Conservation (phyloP, 306 rosid species). For the Benincasa hispida region DNA sequence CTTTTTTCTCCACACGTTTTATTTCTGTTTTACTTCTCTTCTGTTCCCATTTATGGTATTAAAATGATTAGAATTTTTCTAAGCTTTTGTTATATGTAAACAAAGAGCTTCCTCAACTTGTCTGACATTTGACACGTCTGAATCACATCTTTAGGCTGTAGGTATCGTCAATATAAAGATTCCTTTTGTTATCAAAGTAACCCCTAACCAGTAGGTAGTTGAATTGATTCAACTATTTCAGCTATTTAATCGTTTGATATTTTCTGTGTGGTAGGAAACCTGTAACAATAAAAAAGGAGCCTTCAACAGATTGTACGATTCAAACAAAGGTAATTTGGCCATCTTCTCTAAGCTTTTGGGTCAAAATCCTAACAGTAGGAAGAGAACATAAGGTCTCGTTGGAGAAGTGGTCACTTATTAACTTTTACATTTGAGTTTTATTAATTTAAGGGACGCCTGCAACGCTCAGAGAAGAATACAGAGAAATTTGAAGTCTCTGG, state of each 20-base stretch:
- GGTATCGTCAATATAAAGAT: not conserved
- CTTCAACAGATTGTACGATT: constrained; percentile 13
- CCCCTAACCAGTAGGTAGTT: not conserved
- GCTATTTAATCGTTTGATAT: constrained; percentile 5
- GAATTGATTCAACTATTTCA: not conserved
- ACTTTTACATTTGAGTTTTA: constrained; percentile 12
- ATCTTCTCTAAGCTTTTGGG: constrained; percentile 5
- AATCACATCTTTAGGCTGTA: not conserved
- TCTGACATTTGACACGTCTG: not conserved
- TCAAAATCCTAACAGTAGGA: not conserved
- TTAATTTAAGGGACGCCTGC: constrained; percentile 30
- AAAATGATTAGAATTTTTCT: not conserved
- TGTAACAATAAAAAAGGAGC: constrained; percentile 22
- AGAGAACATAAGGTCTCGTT: not conserved
- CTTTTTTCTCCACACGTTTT: not conserved
- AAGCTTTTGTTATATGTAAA: not conserved
- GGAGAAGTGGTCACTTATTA: not conserved
- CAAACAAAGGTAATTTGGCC: constrained; percentile 32
- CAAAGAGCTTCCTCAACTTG: not conserved
- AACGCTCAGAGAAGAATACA: constrained; percentile 30
- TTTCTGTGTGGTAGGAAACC: constrained; percentile 24
- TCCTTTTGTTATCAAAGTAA: not conserved
- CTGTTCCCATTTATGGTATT: not conserved
- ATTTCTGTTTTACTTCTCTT: not conserved
- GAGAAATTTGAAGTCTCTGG: constrained; percentile 31